A percentile compares a stretch with the other conserved stretches of the same genome.
Evolutionary conservation across 768 basidiomycete species (phyloP).

Genomic region (Leucocoprinus birnbaumii): DNA sequence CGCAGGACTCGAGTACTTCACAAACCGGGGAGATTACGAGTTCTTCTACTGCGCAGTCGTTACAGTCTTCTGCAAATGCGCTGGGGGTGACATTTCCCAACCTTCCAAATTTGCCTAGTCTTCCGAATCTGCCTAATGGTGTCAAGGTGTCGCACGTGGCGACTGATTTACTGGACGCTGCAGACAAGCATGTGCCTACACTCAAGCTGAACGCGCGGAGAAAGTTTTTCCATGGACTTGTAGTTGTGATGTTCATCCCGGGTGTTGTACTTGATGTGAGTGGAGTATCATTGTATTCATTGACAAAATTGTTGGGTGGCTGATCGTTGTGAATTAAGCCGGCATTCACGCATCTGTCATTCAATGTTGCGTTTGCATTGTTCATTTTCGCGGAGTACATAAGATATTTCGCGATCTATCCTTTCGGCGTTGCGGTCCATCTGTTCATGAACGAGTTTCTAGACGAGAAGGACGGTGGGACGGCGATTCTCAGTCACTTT

Average conservation of each 20-base stretch:
- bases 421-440: constrained; percentile 90
- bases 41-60: not conserved
- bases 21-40: not conserved
- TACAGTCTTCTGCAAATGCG: constrained; percentile 20
- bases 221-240: constrained; percentile 96
- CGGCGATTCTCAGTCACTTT: constrained; percentile 96
- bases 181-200: constrained; percentile 88
- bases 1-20: not conserved
- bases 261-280: constrained; percentile 90
- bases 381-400: constrained; percentile 98
- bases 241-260: constrained; percentile 95
- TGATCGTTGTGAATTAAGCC: constrained; percentile 52
- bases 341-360: constrained; percentile 92
- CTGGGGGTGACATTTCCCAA: constrained; percentile 44
- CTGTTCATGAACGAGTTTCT: constrained; percentile 97
- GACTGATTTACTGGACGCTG: constrained; percentile 73
- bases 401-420: constrained; percentile 97
- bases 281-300: constrained; percentile 18
- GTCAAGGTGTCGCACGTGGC: constrained; percentile 50
- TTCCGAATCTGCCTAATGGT: constrained; percentile 48
- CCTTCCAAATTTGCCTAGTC: constrained; percentile 47
- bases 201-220: constrained; percentile 87
- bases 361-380: constrained; percentile 91
- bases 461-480: constrained; percentile 92
- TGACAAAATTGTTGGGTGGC: not conserved